phyloP scores from a whole-genome alignment of 1,139 yeast genomes.

The Yamadazyma jaroonii region DNA sequence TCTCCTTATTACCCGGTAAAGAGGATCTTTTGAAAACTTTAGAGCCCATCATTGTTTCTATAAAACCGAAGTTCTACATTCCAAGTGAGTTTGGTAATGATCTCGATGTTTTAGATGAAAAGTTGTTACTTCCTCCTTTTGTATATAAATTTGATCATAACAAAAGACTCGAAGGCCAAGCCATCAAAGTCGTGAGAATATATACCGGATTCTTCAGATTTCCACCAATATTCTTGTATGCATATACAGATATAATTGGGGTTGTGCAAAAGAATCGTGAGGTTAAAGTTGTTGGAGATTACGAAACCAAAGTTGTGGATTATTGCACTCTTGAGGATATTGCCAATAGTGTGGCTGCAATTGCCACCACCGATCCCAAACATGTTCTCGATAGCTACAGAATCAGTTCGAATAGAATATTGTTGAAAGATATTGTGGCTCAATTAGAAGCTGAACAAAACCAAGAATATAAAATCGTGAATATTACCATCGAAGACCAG shows the following conservation, averaged over 20 bases:
- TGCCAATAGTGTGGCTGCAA: too few relatives aligned
- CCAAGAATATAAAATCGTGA: too few relatives aligned
- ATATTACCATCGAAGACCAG: too few relatives aligned
- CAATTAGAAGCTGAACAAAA: too few relatives aligned
- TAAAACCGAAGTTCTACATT: constrained; percentile 52
- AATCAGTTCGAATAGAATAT: too few relatives aligned
- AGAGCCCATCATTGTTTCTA: constrained; percentile 33
- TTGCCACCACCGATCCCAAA: too few relatives aligned
- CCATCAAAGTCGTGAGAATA: constrained; percentile 53
- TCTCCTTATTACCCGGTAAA: constrained; percentile 37
- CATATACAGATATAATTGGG: constrained; percentile 36
- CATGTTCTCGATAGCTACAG: too few relatives aligned
- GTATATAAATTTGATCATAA: constrained; percentile 41
- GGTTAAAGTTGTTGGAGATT: too few relatives aligned
- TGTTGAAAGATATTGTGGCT: too few relatives aligned
- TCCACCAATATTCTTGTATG: constrained; percentile 35
- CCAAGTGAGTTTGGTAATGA: constrained; percentile 65
- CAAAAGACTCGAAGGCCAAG: constrained; percentile 36
- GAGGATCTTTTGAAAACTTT: constrained; percentile 23
- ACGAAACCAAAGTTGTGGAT: too few relatives aligned
- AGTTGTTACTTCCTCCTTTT: constrained; percentile 22
- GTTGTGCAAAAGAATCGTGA: constrained; percentile 20
- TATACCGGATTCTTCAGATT: constrained; percentile 43
- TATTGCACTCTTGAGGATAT: too few relatives aligned
- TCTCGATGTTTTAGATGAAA: constrained; percentile 13